Evolutionary conservation across 192 early-diverging fungal genomes (phyloP).

Genomic region (Coemansia sp.): DNA sequence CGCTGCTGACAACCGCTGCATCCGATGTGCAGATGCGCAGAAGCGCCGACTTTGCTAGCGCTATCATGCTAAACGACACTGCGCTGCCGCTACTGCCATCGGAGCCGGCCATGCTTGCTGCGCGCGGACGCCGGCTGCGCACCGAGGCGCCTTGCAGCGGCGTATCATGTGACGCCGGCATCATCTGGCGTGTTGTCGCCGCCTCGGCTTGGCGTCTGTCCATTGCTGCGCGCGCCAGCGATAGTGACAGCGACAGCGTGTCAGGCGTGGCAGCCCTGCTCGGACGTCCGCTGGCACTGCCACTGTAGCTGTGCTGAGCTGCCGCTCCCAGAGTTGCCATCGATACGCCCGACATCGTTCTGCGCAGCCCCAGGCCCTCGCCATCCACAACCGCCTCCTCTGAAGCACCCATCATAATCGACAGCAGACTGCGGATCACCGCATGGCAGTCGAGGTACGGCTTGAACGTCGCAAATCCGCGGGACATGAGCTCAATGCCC

Average conservation of each 20-base stretch:
- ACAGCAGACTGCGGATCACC: constrained; percentile 35
- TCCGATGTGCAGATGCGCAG: constrained; percentile 39
- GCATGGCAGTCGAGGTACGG: constrained; percentile 44
- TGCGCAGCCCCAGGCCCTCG: constrained; percentile 8
- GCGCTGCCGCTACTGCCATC: constrained; percentile 14
- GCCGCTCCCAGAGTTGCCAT: constrained; percentile 12
- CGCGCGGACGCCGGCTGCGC: constrained; percentile 14
- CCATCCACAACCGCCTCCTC: constrained; percentile 18
- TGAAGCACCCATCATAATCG: constrained; percentile 28
- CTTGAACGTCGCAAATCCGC: constrained; percentile 49
- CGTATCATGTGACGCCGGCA: background rate
- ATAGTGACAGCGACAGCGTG: constrained; percentile 6
- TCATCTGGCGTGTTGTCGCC: background rate
- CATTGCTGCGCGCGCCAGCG: constrained; percentile 25
- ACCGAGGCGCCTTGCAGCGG: constrained; percentile 4
- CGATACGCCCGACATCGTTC: constrained; percentile 28
- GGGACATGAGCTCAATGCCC: constrained; percentile 48
- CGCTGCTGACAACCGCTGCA: constrained; percentile 27
- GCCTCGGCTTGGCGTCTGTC: background rate
- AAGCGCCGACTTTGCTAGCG: constrained; percentile 46
- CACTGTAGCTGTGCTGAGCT: background rate
- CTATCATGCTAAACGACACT: constrained; percentile 46
- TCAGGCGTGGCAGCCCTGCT: constrained; percentile 27
- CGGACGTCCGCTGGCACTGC: background rate
- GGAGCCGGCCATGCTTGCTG: constrained; percentile 1